Evolutionary conservation across 495 filamentous ascomycete genomes (phyloP).

Genomic region (Tetracladium setigerum): DNA sequence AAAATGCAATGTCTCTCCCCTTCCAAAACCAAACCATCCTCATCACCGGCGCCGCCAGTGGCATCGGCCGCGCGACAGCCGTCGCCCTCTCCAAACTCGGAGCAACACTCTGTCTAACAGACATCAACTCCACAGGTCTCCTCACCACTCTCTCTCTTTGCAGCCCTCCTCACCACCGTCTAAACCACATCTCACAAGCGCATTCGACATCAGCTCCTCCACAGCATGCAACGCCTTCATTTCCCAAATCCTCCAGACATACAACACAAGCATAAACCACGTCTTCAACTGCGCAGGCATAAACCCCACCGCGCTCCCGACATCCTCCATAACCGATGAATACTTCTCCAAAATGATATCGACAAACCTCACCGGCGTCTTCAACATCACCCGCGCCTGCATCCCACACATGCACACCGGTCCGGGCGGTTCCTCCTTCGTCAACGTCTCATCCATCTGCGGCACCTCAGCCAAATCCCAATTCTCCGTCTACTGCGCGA

Average conservation of each 20-base stretch:
- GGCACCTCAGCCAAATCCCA: conserved; percentile 29
- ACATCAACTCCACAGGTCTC: conserved; percentile 30
- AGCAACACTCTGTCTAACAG: conserved; percentile 37
- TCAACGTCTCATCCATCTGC: conserved; percentile 35
- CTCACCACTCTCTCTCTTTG: conserved; percentile 18
- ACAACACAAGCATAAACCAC: conserved; percentile 28
- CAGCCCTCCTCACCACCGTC: not conserved
- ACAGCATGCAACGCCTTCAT: conserved; percentile 23
- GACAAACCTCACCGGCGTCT: conserved; percentile 27
- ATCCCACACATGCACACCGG: conserved; percentile 16
- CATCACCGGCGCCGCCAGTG: conserved; percentile 45
- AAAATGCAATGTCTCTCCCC: conserved; percentile 21
- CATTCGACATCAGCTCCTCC: conserved; percentile 31
- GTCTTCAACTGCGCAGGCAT: conserved; percentile 48
- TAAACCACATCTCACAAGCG: conserved; percentile 19
- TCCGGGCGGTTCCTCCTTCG: not conserved
- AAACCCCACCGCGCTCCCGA: conserved; percentile 36
- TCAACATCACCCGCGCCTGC: conserved; percentile 28
- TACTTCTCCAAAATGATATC: conserved; percentile 23
- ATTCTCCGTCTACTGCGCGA: conserved; percentile 42
- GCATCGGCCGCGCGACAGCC: conserved; percentile 45
- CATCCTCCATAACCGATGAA: conserved; percentile 21
- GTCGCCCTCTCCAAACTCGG: conserved; percentile 33
- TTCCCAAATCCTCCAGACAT: conserved; percentile 21
- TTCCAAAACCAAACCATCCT: conserved; percentile 35